Evolutionary conservation across 805 yeast species (phyloP), one percentile per base, ranked within the genome.

Genomic region (Hanseniaspora mollemarum): DNA sequence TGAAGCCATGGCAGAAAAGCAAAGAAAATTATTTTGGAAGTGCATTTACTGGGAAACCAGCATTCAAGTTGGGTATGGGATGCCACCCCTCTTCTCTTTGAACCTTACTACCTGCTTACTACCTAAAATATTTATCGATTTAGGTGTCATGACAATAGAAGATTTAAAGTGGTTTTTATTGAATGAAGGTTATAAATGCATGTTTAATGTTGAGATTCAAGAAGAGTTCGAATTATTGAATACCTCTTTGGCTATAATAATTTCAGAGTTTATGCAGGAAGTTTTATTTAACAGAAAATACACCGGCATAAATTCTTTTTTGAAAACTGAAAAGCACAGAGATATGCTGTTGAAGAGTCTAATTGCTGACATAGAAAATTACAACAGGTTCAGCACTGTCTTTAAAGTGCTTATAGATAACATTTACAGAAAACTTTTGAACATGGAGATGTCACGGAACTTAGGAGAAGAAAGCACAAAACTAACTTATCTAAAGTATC

Each of bases 11-110:
- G 51, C 51, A 1, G 51, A 48, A 26, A 48, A 48, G 38, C 43
- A 43, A 48, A 48, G 51, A 48, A 48, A 40, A 12, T n/a, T 48
- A 19, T 48, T 40, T 32, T 48, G 51, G 51, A 48, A 39, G n/a
- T 35, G 40, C 19, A 28, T 48, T 13, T 48, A 48, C 22, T 48
- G 51, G 51, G 45, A 48, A 33, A 22, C 33, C 3, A 24, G 24
- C 10, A 15, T 48, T 8, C 40, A 40, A 26, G 22, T 48, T 12
- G 35, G 21, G 2, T 48, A 40, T 40, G 51, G 51, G 3, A 33
- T 32, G 21, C n/a, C 43, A 7, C 41, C 51, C 5, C 25, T 40
- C 2, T 24, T 48, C 13, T 32, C 36, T 9, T 32, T 48, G 5
- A 40, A 25, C 4, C n/a, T 37, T 7, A 22, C 19, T 7, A 48